Percentiles rank a stretch among this genome's conserved stretches.
Evolutionary conservation across 345 rosid species (phyloP).

Genomic region (Erodium maritimum): DNA sequence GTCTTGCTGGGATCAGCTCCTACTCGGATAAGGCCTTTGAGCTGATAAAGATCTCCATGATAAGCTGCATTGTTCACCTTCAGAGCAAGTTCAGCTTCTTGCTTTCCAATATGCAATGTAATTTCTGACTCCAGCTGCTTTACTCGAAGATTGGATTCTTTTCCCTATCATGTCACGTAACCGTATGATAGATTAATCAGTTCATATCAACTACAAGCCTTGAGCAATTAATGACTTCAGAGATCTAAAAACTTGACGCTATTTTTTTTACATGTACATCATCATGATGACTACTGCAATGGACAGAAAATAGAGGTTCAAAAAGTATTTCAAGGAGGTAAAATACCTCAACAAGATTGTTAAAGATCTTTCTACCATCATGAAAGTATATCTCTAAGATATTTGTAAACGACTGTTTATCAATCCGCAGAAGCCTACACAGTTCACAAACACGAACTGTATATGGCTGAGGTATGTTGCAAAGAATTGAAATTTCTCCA

Average conservation of each 20-base stretch:
- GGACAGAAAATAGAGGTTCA: neutral
- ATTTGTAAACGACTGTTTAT: slow-evolving; percentile 72
- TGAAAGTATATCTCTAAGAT: slow-evolving; percentile 83
- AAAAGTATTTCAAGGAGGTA: neutral
- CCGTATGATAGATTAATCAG: neutral
- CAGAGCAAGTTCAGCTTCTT: slow-evolving; percentile 92
- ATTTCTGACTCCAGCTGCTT: slow-evolving; percentile 78
- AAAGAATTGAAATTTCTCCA: slow-evolving; percentile 81
- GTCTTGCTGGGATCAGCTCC: slow-evolving; percentile 87
- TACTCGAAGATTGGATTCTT: slow-evolving; percentile 48
- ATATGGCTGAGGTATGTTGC: slow-evolving; percentile 92
- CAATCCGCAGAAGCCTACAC: slow-evolving; percentile 73
- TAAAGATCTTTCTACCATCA: slow-evolving; percentile 71
- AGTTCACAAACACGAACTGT: slow-evolving; percentile 67
- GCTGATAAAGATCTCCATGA: slow-evolving; percentile 72
- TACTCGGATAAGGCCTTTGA: slow-evolving; percentile 56
- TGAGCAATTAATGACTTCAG: neutral
- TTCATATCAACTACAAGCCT: neutral
- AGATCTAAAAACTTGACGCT: too few species aligned
- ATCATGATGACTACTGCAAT: too few species aligned
- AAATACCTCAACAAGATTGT: slow-evolving; percentile 74
- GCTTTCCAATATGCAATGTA: slow-evolving; percentile 75
- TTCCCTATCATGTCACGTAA: slow-evolving; percentile 41
- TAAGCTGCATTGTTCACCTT: slow-evolving; percentile 76
- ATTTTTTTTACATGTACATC: too few species aligned